A percentile compares a stretch with the other conserved stretches of the same genome.
These are phyloP conservation scores for Mollisia scopiformis DNA, from an alignment of 2,329 filamentous ascomycete genomes.

Conservation along the genomic window DNA sequence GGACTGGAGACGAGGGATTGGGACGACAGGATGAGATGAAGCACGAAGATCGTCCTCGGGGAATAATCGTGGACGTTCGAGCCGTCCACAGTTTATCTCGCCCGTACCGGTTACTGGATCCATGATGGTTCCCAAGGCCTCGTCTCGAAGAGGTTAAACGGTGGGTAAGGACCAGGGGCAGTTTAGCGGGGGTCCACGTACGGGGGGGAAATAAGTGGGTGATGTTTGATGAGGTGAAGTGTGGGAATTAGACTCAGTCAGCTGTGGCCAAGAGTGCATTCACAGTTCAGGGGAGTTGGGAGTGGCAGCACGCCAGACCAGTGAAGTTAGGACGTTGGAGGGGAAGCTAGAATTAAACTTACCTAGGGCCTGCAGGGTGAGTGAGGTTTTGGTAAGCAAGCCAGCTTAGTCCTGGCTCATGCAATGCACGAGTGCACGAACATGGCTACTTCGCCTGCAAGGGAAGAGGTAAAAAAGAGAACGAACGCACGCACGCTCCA, in stretches of 20 bases:
- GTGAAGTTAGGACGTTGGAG: neutral
- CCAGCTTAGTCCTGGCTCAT: neutral
- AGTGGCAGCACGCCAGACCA: neutral
- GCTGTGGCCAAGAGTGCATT: neutral
- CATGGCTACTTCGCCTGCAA: neutral
- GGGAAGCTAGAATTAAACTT: neutral
- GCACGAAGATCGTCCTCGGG: neutral
- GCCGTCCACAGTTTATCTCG: neutral
- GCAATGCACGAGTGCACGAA: neutral
- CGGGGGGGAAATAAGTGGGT: neutral
- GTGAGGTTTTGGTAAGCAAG: neutral
- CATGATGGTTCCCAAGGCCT: neutral
- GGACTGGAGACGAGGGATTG: neutral
- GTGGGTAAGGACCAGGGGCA: neutral
- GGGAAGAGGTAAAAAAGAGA: neutral
- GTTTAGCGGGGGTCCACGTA: neutral
- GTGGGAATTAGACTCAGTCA: neutral
- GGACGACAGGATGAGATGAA: neutral
- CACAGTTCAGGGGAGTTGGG: neutral
- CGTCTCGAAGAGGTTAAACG: slow-evolving; percentile 2
- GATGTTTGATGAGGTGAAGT: slow-evolving; percentile 1
- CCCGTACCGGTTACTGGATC: neutral
- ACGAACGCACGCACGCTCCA: neutral
- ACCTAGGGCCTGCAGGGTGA: neutral
- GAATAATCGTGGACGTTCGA: neutral